Base-by-base conservation (phyloP, 164 flowering plant genomes). In the Vitis rotundifolia region DNA sequence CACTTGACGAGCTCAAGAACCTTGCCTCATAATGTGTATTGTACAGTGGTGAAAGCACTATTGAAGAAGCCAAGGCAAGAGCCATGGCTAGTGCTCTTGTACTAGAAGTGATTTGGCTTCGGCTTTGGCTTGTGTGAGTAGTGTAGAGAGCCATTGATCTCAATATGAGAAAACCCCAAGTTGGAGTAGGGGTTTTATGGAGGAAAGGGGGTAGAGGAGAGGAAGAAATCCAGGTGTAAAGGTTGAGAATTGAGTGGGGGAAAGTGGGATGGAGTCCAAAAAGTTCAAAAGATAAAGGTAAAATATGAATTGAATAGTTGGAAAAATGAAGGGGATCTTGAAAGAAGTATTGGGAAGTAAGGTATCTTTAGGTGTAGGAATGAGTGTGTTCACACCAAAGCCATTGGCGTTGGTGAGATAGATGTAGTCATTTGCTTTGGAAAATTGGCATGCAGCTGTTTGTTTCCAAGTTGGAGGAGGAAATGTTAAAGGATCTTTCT, bases 21-120 rank as follows among this genome's bases (percentile, higher is more conserved):
- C 16, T 78, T 0, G 76, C 55, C 47, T 84, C 87, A 26, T 78
- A 68, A 5, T 59, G 73, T 15, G 60, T 47, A 8, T 78, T 78
- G 59, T 87, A 89, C 64, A 89, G 67, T 8, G 94, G 94, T 0
- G 94, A 89, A 2, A 89, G 82, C 12, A 84, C 84, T 3, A 86
- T 52, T 6, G 94, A 89, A 11, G 86, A 77, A 6, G 69, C 85
- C 12, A 85, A 59, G 26, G 94, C 84, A 37, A 89, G 29, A 49
- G 72, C 76, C 90, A 87, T 81, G 70, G 90, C 94, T 8, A 77
- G 66, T 51, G 75, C 66, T 73, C 91, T 86, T 31, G 44, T 6
- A 37, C 44, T 37, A 37, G 44, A 37, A 37, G 2, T 37, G 44
- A 5, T 37, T 37, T 6, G 4, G 61, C 19, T 83, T 11, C 85